Evolutionary conservation across 176 grass and related monocot species (phyloP), one percentile per base, ranked within the genome.

Genomic region (Neostapfia colusana): DNA sequence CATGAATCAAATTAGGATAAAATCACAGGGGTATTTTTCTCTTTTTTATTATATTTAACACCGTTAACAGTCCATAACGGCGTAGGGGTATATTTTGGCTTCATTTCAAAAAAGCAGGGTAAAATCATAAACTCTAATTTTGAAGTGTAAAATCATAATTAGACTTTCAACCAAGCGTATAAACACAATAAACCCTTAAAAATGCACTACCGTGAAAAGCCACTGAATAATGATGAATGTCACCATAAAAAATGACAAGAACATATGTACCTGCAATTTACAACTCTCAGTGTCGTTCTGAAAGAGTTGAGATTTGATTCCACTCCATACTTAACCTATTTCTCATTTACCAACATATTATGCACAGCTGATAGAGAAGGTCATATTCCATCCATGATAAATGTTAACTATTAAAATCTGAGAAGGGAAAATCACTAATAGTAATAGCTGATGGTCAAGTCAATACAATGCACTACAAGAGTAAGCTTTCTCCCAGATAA

Each of bases 361-460:
- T 82, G 62, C 48, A 79, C 10, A n/a, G n/a, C n/a, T n/a, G n/a
- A n/a, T n/a, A n/a, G n/a, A n/a, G n/a, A 65, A 62, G 55, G 65
- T 37, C 20, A 20, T 65, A 48, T 34, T 71, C 38, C 23, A 68
- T 79, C 65, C 42, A 83, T 63, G 56, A 62, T 69, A 50, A 63
- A 31, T 70, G 56, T 56, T 69, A 70, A 42, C 62, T 38, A 69
- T 64, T 10, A 58, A 40, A 83, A 84, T 39, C 12, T 39, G 10
- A 28, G 62, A 41, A 70, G 2, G 11, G 56, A n/a, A 80, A 26
- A 4, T 31, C 14, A 37, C 10, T 8, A 7, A 28, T 56, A 46
- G n/a, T 21, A 75, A 75, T 54, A 80, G 40, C 64, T 75, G 55
- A 70, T 80, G 48, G 79, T 16, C 67, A 34, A 69, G 38, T 79